Evolutionary conservation across 2,329 filamentous ascomycete species (phyloP), one percentile per base, ranked within the genome.

Genomic region (Aspergillus ibericus): DNA sequence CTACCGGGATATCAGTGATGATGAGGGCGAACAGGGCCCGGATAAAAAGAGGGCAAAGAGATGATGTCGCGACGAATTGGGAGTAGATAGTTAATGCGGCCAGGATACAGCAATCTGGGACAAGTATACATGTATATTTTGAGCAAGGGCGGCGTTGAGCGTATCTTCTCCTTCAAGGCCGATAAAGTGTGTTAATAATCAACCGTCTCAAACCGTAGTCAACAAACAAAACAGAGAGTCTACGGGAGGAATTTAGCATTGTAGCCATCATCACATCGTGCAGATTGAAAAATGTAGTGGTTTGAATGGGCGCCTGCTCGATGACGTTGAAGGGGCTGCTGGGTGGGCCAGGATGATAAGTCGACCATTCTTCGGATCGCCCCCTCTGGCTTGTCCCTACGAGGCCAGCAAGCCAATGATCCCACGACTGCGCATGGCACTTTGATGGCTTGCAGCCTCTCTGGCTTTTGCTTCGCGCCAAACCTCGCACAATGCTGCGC

Each of bases 1-100:
- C 65, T 99, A 96, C 78, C 90, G 90, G 7, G 91, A 97, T 44
- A 69, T 95, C 34, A 96, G 92, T 73, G 93, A 96, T 69, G 91
- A 92, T 15, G 93, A 96, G 64, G 27, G 27, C n/a, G 84, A 85
- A 38, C 88, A 86, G 53, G 83, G 85, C 16, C 86, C 85, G n/a
- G 85, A 90, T 34, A 90, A 87, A 77, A 87, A 87, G 74, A 82
- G 72, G 63, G 66, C 72, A 22, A 75, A 68, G 60, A 72, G 70
- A 53, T 77, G 15, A 48, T 9, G 4, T 47, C 15, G 42, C 42
- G 42, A 47, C 15, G 8, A 8, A 29, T 25, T 15, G 42, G 42
- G n/a, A 47, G 10, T 47, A 10, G 22, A n/a, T 38, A 10, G 16
- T 20, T 40, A 2, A 10, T 16, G 36, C 20, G 36, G n/a, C 10